Percentiles rank a stretch among this genome's conserved stretches.
These are phyloP conservation scores for Talaromyces ruber DNA, from an alignment of 495 filamentous ascomycete species.

Conservation along the genomic window DNA sequence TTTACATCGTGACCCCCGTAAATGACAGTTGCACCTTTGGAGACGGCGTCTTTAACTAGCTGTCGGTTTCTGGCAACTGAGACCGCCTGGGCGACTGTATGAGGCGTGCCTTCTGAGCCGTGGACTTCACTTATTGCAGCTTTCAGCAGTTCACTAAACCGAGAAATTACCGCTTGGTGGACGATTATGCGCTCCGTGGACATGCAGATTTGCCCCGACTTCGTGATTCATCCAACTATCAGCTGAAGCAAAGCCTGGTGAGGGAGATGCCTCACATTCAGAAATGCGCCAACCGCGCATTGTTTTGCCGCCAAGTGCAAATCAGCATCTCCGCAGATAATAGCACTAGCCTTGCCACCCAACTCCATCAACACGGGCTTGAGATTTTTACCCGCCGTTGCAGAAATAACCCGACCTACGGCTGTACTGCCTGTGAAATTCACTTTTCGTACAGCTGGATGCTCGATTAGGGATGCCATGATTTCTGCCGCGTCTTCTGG, in stretches of 20 bases:
- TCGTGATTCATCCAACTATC: background rate
- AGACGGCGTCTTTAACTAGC: background rate
- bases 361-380: slow-evolving; percentile 55
- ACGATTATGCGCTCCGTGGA: slow-evolving; percentile 82
- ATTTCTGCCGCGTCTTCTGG: slow-evolving; percentile 43
- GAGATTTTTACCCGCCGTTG: slow-evolving; percentile 42
- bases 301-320: slow-evolving; percentile 44
- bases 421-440: slow-evolving; percentile 54
- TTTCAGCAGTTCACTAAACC: slow-evolving; percentile 37
- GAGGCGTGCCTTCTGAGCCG: slow-evolving; percentile 22
- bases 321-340: slow-evolving; percentile 54
- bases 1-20: background rate
- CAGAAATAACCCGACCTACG: slow-evolving; percentile 47
- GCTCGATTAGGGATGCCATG: slow-evolving; percentile 49
- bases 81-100: background rate
- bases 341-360: slow-evolving; percentile 51
- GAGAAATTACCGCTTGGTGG: slow-evolving; percentile 35
- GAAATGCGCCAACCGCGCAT: slow-evolving; percentile 43
- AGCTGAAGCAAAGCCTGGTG: too few relatives aligned
- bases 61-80: too few relatives aligned
- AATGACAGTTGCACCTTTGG: background rate
- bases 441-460: slow-evolving; percentile 51
- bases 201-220: slow-evolving; percentile 84
- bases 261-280: slow-evolving; percentile 25
- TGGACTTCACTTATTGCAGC: slow-evolving; percentile 49